A percentile compares a stretch with the other conserved stretches of the same genome.
These are phyloP conservation scores for Coemansia sp. DNA, from an alignment of 192 early-diverging fungal genomes.

Conservation along the genomic window DNA sequence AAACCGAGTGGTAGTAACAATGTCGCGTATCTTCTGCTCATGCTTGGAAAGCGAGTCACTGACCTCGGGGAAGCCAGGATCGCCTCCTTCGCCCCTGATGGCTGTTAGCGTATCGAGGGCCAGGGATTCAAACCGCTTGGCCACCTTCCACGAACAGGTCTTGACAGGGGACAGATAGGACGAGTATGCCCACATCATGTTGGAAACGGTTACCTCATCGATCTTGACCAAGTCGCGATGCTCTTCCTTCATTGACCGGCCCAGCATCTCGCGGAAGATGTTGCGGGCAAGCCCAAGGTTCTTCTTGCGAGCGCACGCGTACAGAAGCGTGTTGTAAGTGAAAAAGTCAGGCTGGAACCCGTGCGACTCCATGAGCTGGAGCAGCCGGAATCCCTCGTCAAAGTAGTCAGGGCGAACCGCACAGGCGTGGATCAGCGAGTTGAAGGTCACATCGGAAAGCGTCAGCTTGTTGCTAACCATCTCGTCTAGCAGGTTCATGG, in stretches of 20 bases:
- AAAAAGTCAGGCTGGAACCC: slow-evolving; percentile 78
- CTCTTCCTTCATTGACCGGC: slow-evolving; percentile 43
- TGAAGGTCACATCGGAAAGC: slow-evolving; percentile 84
- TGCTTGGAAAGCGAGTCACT: slow-evolving; percentile 8
- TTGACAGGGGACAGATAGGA: slow-evolving; percentile 44
- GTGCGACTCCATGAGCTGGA: slow-evolving; percentile 78
- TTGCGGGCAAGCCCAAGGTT: slow-evolving; percentile 70
- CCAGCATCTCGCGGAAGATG: slow-evolving; percentile 61
- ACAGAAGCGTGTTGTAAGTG: slow-evolving; percentile 82
- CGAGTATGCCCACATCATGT: slow-evolving; percentile 70
- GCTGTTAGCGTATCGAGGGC: slow-evolving; percentile 37
- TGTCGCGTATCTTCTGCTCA: slow-evolving; percentile 7
- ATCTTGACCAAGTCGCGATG: slow-evolving; percentile 53
- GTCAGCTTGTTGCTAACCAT: slow-evolving; percentile 70
- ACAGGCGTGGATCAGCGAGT: slow-evolving; percentile 82
- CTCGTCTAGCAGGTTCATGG: slow-evolving; percentile 88
- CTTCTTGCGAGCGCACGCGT: slow-evolving; percentile 67
- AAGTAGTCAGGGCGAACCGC: slow-evolving; percentile 79
- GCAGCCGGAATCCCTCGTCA: slow-evolving; percentile 72
- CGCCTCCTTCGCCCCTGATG: slow-evolving; percentile 15
- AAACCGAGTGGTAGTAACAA: slow-evolving; percentile 12
- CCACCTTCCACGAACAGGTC: slow-evolving; percentile 40
- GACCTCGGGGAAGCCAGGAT: not conserved
- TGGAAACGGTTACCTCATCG: slow-evolving; percentile 62
- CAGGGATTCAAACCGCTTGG: slow-evolving; percentile 28